These are phyloP conservation scores for Schizothecium vesticola DNA, from an alignment of 495 filamentous ascomycete genomes.

Conservation along the genomic window DNA sequence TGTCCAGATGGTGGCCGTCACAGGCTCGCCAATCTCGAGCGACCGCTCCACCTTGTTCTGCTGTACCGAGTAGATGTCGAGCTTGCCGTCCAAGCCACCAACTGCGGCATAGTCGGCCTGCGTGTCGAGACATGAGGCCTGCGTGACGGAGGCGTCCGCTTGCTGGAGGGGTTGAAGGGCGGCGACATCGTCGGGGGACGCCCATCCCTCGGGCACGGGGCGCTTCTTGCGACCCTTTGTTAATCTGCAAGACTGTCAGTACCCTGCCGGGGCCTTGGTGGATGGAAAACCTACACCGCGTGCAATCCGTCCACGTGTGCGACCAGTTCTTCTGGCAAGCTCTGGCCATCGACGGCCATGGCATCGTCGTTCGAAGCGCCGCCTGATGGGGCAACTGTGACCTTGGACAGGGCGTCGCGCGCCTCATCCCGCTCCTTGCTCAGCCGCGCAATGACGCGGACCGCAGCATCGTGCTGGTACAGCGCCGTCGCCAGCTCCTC, in stretches of 20 bases:
- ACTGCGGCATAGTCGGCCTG: constrained; percentile 71
- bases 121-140: constrained; percentile 58
- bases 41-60: constrained; percentile 62
- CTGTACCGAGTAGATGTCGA: constrained; percentile 73
- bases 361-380: constrained; percentile 57
- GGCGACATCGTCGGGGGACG: constrained; percentile 65
- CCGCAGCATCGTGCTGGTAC: constrained; percentile 94
- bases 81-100: constrained; percentile 70
- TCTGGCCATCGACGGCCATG: constrained; percentile 82
- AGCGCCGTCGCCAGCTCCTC: constrained; percentile 91
- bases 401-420: constrained; percentile 80
- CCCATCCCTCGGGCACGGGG: constrained; percentile 77
- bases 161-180: constrained; percentile 59
- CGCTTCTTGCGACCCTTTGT: constrained; percentile 84
- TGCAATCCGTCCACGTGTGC: constrained; percentile 74
- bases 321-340: constrained; percentile 64
- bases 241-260: constrained; percentile 50
- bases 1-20: constrained; percentile 78
- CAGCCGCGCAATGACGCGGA: constrained; percentile 85
- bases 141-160: constrained; percentile 57
- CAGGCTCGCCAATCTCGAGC: constrained; percentile 58
- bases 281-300: constrained; percentile 54
- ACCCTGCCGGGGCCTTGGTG: neutral
- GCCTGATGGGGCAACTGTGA: constrained; percentile 60
- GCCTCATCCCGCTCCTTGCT: constrained; percentile 89